A percentile compares a stretch with the other conserved stretches of the same genome.
phyloP scores from a whole-genome alignment of 2,329 filamentous ascomycete genomes.

The Exophiala sp. region DNA sequence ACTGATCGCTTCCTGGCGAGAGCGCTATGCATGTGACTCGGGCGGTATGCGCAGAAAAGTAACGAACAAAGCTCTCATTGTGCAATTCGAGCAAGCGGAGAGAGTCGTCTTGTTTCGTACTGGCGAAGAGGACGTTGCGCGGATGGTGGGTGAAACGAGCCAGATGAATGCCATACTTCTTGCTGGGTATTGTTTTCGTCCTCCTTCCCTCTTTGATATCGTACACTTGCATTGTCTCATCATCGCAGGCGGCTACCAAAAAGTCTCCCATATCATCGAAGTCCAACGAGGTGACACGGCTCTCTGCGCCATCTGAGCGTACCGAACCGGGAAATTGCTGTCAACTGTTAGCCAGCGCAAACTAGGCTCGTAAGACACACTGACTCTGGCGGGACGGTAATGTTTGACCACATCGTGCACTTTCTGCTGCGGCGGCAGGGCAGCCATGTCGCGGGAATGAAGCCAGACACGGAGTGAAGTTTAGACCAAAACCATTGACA shows the following conservation, averaged over 20 bases:
- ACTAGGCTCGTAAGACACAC: neutral
- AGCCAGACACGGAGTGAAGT: neutral
- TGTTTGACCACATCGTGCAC: constrained; percentile 70
- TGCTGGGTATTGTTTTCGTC: constrained; percentile 82
- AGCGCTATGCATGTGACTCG: constrained; percentile 77
- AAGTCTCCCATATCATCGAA: constrained; percentile 95
- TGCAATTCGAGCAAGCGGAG: constrained; percentile 78
- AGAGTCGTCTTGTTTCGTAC: constrained; percentile 88
- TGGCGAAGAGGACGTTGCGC: constrained; percentile 88
- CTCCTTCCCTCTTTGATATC: constrained; percentile 85
- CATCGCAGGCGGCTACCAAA: constrained; percentile 82
- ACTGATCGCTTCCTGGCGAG: constrained; percentile 80
- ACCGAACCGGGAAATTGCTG: constrained; percentile 51
- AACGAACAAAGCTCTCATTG: constrained; percentile 93
- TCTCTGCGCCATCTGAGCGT: constrained; percentile 36
- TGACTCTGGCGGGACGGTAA: constrained; percentile 74
- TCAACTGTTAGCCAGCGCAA: constrained; percentile 1
- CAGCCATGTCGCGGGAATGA: constrained; percentile 17
- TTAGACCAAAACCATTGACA: neutral
- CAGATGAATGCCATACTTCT: constrained; percentile 93
- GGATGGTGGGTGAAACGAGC: constrained; percentile 90
- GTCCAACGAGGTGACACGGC: constrained; percentile 80
- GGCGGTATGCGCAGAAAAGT: constrained; percentile 85
- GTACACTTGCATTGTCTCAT: constrained; percentile 93
- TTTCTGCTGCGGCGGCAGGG: constrained; percentile 47